phyloP scores from a whole-genome alignment of 768 basidiomycete genomes.

The Termitomyces sp. region DNA sequence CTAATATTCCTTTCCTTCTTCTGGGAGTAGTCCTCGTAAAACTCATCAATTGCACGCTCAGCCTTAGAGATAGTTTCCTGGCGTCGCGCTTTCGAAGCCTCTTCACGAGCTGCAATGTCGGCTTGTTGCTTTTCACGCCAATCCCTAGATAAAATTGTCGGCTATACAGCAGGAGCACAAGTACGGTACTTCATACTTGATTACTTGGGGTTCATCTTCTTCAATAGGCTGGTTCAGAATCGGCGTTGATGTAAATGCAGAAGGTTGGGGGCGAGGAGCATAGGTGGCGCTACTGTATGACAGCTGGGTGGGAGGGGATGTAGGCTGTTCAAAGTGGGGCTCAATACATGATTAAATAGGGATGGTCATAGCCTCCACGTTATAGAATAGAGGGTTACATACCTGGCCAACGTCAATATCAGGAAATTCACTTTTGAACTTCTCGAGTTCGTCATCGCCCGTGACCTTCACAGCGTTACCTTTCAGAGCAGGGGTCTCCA shows the following conservation, averaged over 20 bases:
- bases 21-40: slow-evolving; percentile 81
- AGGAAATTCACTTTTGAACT: slow-evolving; percentile 83
- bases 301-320: slow-evolving; percentile 26
- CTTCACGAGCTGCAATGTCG: slow-evolving; percentile 82
- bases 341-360: neutral
- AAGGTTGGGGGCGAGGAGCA: slow-evolving; percentile 73
- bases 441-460: slow-evolving; percentile 79
- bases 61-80: slow-evolving; percentile 83
- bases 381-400: slow-evolving; percentile 10
- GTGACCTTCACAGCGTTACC: slow-evolving; percentile 70
- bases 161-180: neutral
- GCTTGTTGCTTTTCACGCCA: slow-evolving; percentile 86
- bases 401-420: slow-evolving; percentile 56
- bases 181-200: slow-evolving; percentile 50
- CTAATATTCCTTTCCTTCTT: slow-evolving; percentile 89
- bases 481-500: slow-evolving; percentile 38
- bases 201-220: slow-evolving; percentile 83
- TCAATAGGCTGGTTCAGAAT: slow-evolving; percentile 61
- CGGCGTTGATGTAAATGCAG: slow-evolving; percentile 65
- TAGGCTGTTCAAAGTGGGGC: slow-evolving; percentile 15
- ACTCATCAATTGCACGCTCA: slow-evolving; percentile 82
- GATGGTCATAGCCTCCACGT: neutral
- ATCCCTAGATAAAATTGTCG: slow-evolving; percentile 37
- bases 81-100: slow-evolving; percentile 66
- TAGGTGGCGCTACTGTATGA: slow-evolving; percentile 50